Base-by-base conservation (phyloP, 2,329 filamentous ascomycete species). In the Emydomyces testavorans region DNA sequence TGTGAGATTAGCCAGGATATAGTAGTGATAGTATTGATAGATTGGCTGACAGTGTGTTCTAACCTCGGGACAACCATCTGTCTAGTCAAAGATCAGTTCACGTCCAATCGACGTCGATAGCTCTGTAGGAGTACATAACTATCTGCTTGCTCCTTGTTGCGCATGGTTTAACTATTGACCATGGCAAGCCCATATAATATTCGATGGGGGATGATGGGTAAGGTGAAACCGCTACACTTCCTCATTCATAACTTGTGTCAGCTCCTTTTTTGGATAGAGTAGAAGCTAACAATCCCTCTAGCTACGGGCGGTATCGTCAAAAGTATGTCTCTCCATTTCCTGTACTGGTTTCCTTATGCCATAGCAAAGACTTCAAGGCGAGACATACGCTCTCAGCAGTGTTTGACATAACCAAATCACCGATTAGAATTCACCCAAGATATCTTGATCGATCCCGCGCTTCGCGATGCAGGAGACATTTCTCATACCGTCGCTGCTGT, bases 401-500 rank as follows among this genome's bases (percentile, higher is more conserved):
- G 8, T 16, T 29, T 13, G 29, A 34, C 35, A 26, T 42, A 32
- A 36, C 41, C 15, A 35, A 44, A 35, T 10, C 21, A 3, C 16
- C 29, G 13, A 11, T 2, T 31, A 73, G 75, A 61, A 18, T 86
- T 92, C 69, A 77, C 80, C 58, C 81, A 82, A 65, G 88, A 94
- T 61, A 76, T 94, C 43, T 79, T 89, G 54, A 76, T 78, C 51
- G 80, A 90, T 65, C 83, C 88, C 13, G 70, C 75, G 34, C 71
- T 73, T 40, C 83, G 88, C 56, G 76, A 75, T 43, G 83, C 84
- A 46, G 69, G 71, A 50, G 84, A 93, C 57, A 73, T 94, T 53
- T 75, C 76, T 48, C 88, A 94, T 68, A 78, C 80, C 57, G 76
- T 94, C 40, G 78, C 82, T 16, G 88, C 86, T 18, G 87, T 84